These are phyloP conservation scores for Trichoderma koningiopsis DNA, from an alignment of 2,329 filamentous ascomycete genomes.

Conservation along the genomic window DNA sequence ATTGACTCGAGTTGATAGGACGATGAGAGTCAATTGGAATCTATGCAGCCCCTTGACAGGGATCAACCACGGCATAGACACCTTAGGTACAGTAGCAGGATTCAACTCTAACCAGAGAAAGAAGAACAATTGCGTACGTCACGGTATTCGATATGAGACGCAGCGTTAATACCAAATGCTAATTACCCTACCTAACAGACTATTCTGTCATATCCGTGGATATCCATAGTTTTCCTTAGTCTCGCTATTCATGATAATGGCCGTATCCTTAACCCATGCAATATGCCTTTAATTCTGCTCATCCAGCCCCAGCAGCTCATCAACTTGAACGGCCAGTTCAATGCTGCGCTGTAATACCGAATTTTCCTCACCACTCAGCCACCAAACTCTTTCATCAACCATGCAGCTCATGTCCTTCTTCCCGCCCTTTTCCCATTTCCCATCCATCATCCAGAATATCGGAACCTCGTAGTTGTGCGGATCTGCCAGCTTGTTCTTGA, in stretches of 20 bases:
- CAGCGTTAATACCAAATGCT: background rate
- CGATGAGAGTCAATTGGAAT: background rate
- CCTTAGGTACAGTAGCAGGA: background rate
- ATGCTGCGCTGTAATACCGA: constrained; percentile 17
- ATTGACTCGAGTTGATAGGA: background rate
- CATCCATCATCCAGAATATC: constrained; percentile 45
- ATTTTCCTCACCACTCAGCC: constrained; percentile 16
- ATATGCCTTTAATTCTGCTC: background rate
- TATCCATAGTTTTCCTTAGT: background rate
- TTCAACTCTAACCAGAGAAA: too few relatives aligned
- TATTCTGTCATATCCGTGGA: background rate
- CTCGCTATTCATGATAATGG: background rate
- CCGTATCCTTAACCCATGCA: background rate
- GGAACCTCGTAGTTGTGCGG: constrained; percentile 40
- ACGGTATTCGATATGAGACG: background rate
- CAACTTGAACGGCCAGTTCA: constrained; percentile 9
- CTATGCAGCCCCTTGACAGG: background rate
- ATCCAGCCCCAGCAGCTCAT: background rate
- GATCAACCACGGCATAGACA: background rate
- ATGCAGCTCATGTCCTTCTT: constrained; percentile 45
- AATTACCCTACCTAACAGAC: background rate
- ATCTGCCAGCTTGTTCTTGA: constrained; percentile 44
- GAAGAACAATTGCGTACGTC: background rate
- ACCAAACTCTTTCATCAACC: constrained; percentile 30
- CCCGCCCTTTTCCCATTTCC: constrained; percentile 40